Evolutionary conservation across 2,329 filamentous ascomycete genomes (phyloP).

Genomic region (Verticillium klebahnii): DNA sequence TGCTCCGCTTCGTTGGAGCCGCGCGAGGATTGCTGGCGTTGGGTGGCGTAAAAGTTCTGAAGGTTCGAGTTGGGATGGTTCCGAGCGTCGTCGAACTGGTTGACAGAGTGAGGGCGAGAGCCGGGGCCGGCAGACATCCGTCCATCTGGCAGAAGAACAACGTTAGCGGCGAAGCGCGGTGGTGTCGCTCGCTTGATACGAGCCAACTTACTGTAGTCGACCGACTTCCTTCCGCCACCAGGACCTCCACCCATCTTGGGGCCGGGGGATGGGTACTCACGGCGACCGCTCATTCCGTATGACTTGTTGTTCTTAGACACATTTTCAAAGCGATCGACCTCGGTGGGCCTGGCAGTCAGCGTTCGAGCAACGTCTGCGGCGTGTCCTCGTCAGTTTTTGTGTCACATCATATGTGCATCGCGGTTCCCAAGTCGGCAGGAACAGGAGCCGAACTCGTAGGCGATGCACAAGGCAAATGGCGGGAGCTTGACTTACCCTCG

Average conservation of each 20-base stretch:
- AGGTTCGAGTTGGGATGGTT: constrained; percentile 71
- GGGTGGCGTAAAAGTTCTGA: constrained; percentile 90
- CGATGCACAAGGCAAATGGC: neutral
- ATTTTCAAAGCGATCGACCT: constrained; percentile 95
- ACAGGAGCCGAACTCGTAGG: neutral
- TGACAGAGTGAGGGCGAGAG: constrained; percentile 77
- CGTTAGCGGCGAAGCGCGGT: constrained; percentile 17
- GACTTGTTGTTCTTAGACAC: constrained; percentile 95
- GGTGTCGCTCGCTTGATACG: constrained; percentile 12
- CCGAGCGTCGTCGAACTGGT: constrained; percentile 73
- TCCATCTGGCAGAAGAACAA: constrained; percentile 50
- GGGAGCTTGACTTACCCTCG: constrained; percentile 63
- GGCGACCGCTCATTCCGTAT: constrained; percentile 68
- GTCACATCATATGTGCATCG: neutral
- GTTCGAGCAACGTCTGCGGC: constrained; percentile 12
- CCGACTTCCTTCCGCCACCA: constrained; percentile 19
- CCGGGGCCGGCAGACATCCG: constrained; percentile 59
- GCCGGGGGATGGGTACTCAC: constrained; percentile 70
- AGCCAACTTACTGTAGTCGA: constrained; percentile 21
- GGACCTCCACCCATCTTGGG: constrained; percentile 25
- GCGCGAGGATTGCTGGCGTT: constrained; percentile 84
- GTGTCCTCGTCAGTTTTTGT: constrained; percentile 7
- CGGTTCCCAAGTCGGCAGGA: neutral
- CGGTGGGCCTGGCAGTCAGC: constrained; percentile 40
- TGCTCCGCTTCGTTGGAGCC: constrained; percentile 89